A percentile compares a stretch with the other conserved stretches of the same genome.
These are phyloP conservation scores for Penicillium frequentans DNA, from an alignment of 2,329 filamentous ascomycete genomes.

Conservation along the genomic window DNA sequence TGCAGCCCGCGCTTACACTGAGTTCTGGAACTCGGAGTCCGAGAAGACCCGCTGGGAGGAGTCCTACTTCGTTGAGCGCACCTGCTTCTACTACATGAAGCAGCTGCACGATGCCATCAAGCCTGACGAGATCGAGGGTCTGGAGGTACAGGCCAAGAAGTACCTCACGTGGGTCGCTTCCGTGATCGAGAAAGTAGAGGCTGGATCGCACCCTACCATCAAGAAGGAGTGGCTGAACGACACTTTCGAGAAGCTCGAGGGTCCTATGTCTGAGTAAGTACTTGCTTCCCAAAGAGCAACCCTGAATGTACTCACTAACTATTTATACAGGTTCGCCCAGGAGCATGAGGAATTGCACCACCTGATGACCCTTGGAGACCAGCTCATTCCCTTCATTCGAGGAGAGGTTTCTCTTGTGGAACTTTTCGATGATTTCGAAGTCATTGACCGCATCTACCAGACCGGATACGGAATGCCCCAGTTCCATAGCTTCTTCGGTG, in stretches of 20 bases:
- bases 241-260: neutral
- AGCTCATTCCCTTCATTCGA: neutral
- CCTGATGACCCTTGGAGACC: neutral
- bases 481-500: neutral
- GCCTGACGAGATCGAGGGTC: neutral
- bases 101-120: neutral
- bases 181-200: neutral
- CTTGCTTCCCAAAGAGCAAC: no score
- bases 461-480: neutral
- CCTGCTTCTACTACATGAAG: neutral
- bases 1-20: neutral
- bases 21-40: neutral
- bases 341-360: neutral
- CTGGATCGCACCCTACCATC: neutral
- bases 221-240: conserved; percentile 3
- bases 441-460: neutral
- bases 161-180: neutral
- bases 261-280: neutral
- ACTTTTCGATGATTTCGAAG: neutral
- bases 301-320: neutral
- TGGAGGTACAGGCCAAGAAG: neutral
- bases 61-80: neutral
- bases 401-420: neutral
- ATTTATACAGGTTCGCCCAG: neutral
- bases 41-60: neutral